These are phyloP conservation scores for Salisapilia sapeloensis DNA, from an alignment of 352 stramenopile species.

Conservation along the genomic window DNA sequence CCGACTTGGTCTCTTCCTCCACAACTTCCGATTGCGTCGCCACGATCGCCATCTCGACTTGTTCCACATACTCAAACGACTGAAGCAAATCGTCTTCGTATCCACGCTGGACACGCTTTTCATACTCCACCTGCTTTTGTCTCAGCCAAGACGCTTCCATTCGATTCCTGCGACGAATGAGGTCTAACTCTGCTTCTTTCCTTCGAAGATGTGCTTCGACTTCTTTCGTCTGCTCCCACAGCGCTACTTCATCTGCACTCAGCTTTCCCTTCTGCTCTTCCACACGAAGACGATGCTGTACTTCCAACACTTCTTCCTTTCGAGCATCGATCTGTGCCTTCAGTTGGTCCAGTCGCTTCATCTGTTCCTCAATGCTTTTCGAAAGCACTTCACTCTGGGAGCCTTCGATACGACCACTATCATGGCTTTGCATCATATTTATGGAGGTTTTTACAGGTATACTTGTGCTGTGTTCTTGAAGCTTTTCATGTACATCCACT, in stretches of 20 bases:
- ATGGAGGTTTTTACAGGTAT: no score
- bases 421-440: neutral
- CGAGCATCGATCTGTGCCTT: slow-evolving; percentile 18
- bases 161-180: slow-evolving; percentile 25
- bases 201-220: slow-evolving; percentile 15
- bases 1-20: neutral
- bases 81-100: slow-evolving; percentile 6
- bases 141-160: slow-evolving; percentile 25
- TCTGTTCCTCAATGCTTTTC: slow-evolving; percentile 53
- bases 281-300: slow-evolving; percentile 30
- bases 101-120: slow-evolving; percentile 1
- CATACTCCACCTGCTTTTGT: slow-evolving; percentile 8
- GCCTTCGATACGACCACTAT: neutral
- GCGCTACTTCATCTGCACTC: slow-evolving; percentile 14
- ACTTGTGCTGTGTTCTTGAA: no score
- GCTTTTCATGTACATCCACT: no score
- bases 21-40: slow-evolving; percentile 4
- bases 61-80: slow-evolving; percentile 17
- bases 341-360: slow-evolving; percentile 20
- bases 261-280: slow-evolving; percentile 30
- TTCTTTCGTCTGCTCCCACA: slow-evolving; percentile 29
- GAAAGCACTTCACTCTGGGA: slow-evolving; percentile 17
- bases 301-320: slow-evolving; percentile 15
- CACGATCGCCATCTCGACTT: slow-evolving; percentile 4
- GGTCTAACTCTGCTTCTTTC: slow-evolving; percentile 18